Conservation (phyloP, 2,329 filamentous ascomycete species). For the Tolypocladium album region DNA sequence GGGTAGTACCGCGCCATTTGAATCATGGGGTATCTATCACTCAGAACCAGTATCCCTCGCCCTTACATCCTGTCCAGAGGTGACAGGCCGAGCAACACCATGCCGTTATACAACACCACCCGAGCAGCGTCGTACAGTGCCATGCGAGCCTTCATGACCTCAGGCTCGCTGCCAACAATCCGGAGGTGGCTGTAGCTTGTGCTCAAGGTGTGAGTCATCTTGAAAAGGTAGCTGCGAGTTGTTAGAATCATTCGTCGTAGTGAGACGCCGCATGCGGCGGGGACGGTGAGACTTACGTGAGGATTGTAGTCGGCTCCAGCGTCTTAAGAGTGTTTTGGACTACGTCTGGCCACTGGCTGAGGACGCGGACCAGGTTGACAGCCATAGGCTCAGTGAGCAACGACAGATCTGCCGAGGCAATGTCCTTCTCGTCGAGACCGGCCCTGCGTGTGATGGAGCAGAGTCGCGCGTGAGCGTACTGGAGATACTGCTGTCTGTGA, state of each 20-base stretch:
- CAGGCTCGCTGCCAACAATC: slow-evolving; percentile 68
- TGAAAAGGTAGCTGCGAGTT: slow-evolving; percentile 54
- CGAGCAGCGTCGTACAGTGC: slow-evolving; percentile 62
- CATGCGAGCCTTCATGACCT: slow-evolving; percentile 43
- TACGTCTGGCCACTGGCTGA: slow-evolving; percentile 80
- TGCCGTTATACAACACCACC: slow-evolving; percentile 70
- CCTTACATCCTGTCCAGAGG: slow-evolving; percentile 50
- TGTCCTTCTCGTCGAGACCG: slow-evolving; percentile 41
- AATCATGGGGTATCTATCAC: background rate
- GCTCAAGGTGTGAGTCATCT: slow-evolving; percentile 73
- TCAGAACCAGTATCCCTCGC: background rate
- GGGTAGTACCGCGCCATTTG: background rate
- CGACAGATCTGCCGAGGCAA: slow-evolving; percentile 52
- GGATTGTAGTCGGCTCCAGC: slow-evolving; percentile 54
- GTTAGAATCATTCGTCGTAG: background rate
- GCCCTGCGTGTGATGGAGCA: slow-evolving; percentile 51
- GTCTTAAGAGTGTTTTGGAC: slow-evolving; percentile 78
- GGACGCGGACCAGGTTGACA: slow-evolving; percentile 58
- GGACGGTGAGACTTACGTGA: slow-evolving; percentile 14
- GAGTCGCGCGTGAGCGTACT: slow-evolving; percentile 71
- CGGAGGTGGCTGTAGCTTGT: slow-evolving; percentile 73
- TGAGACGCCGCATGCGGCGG: too few species aligned
- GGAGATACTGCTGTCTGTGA: slow-evolving; percentile 44
- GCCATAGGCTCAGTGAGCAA: slow-evolving; percentile 65
- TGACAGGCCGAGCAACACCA: slow-evolving; percentile 67